Conservation (phyloP, 2,329 filamentous ascomycete species). For the Monilinia laxa region DNA sequence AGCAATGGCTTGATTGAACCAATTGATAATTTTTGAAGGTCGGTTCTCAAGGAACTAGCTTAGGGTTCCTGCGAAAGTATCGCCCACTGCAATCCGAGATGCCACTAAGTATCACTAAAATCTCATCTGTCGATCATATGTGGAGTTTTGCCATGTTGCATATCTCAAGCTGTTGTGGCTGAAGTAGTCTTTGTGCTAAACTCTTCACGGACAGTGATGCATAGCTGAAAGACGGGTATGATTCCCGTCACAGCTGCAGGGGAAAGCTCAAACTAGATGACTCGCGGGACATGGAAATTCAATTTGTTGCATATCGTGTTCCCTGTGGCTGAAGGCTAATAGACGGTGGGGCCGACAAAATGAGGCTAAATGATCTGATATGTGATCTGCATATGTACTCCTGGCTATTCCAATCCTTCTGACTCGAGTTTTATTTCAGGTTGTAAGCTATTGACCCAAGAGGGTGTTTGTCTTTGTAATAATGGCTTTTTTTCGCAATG, state of each 20-base stretch:
- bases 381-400: not conserved
- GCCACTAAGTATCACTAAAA: not conserved
- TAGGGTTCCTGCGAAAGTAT: not conserved
- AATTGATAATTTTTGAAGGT: not conserved
- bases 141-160: not conserved
- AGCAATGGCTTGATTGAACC: not conserved
- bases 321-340: not conserved
- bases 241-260: too few species aligned
- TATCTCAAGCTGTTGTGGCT: not conserved
- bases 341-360: not conserved
- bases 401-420: not conserved
- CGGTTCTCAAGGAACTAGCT: not conserved
- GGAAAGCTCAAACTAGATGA: too few species aligned
- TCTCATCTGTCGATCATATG: not conserved
- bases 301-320: too few species aligned
- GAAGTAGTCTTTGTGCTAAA: not conserved
- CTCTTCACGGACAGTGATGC: too few species aligned
- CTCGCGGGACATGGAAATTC: too few species aligned
- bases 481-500: not conserved
- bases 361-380: not conserved
- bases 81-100: not conserved
- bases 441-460: not conserved
- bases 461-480: not conserved
- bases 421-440: not conserved
- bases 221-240: too few species aligned